Base-by-base conservation (phyloP, 257 asterid species). In the Solanum infundibuliforme region DNA sequence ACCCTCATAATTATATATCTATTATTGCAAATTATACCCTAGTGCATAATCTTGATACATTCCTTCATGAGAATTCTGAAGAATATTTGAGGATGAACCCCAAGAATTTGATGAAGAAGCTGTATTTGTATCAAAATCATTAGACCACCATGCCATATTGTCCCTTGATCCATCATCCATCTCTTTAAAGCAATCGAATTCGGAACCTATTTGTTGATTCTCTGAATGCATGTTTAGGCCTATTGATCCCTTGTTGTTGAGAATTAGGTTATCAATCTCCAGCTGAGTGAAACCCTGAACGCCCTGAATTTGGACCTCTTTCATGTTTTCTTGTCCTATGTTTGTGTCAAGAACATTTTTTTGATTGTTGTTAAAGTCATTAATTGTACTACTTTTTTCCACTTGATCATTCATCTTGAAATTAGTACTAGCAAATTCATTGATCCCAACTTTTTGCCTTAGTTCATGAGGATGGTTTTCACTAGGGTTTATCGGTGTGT, bases 121-220 rank as follows among this genome's bases (percentile, higher is more conserved):
- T 6, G 95, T 92, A 87, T 88, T 92, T 27, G 94, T 86, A 18
- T 94, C 98, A n/a, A 94, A 89, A n/a, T 93, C 96, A 74, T 90
- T 91, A 52, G 91, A 48, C 98, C 95, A 94, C 98, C 98, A 96
- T 31, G 88, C 90, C 41, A 91, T 25, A 65, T 86, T 88, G 34
- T 90, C 92, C 88, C 87, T 92, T 1, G 91, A 79, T 2, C 87
- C 91, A 31, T 92, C 93, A 39, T 92, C 93, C 66, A 92, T 89
- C 36, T 92, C 95, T 74, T 89, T 91, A 38, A 92, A 89, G 76
- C 93, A 92, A 89, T 93, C 96, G 77, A 90, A 81, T 69, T 91
- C 98, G 39, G 75, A 68, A 18, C 86, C 88, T 9, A 73, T 74
- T 83, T 88, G 91, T 58, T 66, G 83, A 79, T 18, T 38, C 11